phyloP scores from a whole-genome alignment of 2,329 filamentous ascomycete genomes.

The Corinectria fuckeliana region DNA sequence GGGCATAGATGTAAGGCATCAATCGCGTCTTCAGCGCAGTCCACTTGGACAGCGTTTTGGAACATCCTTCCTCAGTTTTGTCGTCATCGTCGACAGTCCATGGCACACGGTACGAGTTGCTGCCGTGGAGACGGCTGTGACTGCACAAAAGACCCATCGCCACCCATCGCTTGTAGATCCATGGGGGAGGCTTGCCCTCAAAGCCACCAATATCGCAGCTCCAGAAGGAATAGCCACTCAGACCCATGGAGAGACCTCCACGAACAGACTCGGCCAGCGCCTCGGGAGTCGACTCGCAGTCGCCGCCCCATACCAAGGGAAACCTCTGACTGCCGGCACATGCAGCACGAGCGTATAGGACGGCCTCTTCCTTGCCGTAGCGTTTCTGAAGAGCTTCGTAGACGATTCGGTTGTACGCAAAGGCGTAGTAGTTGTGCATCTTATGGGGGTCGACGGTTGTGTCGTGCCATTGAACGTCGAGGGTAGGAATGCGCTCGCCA shows the following conservation, averaged over 20 bases:
- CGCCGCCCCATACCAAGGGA: conserved; percentile 75
- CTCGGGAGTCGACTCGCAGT: conserved; percentile 76
- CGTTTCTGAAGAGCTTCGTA: conserved; percentile 68
- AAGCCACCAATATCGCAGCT: conserved; percentile 76
- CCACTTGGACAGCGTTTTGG: conserved; percentile 54
- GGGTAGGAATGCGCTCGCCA: conserved; percentile 72
- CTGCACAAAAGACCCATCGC: conserved; percentile 76
- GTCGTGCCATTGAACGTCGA: conserved; percentile 71
- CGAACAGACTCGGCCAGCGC: conserved; percentile 75
- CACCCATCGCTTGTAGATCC: conserved; percentile 80
- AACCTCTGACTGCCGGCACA: conserved; percentile 73
- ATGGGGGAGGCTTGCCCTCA: conserved; percentile 69
- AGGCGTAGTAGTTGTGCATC: conserved; percentile 83
- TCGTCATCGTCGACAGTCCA: conserved; percentile 75
- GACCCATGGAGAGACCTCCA: conserved; percentile 67
- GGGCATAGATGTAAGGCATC: conserved; percentile 59
- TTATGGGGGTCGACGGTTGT: conserved; percentile 61
- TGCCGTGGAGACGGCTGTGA: conserved; percentile 74
- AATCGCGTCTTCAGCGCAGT: conserved; percentile 57
- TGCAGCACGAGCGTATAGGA: conserved; percentile 71
- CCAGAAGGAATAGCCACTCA: conserved; percentile 73
- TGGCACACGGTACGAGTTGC: conserved; percentile 74
- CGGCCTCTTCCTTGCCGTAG: conserved; percentile 60
- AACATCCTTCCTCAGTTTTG: conserved; percentile 60
- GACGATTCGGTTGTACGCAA: conserved; percentile 73